Evolutionary conservation across 2,329 filamentous ascomycete genomes (phyloP).

Genomic region (Juglanconis oblonga): DNA sequence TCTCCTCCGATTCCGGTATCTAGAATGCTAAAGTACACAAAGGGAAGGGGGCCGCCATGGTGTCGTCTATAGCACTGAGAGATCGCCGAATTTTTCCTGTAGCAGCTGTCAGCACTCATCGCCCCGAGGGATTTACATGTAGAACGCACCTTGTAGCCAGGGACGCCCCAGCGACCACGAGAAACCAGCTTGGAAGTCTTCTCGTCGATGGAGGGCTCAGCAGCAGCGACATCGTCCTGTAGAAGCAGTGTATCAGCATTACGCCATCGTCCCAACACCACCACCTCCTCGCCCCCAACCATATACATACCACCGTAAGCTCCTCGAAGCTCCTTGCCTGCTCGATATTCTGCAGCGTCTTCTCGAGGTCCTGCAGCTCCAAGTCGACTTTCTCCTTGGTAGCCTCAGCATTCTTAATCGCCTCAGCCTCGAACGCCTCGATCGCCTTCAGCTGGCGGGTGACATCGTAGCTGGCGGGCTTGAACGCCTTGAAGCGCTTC

Average conservation of each 20-base stretch:
- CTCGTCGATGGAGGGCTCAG: constrained; percentile 95
- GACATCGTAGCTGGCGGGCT: constrained; percentile 91
- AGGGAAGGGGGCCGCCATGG: constrained; percentile 41
- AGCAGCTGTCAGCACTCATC: constrained; percentile 41
- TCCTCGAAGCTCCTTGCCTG: constrained; percentile 93
- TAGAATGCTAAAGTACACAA: constrained; percentile 71
- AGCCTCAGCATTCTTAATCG: constrained; percentile 92
- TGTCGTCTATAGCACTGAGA: constrained; percentile 79
- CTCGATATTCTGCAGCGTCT: constrained; percentile 97
- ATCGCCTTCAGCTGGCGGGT: constrained; percentile 94
- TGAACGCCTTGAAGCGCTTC: constrained; percentile 88
- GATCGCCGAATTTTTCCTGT: constrained; percentile 98
- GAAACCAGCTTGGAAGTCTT: constrained; percentile 92
- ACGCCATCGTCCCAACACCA: neutral
- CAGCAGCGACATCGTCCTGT: constrained; percentile 90
- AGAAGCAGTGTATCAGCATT: constrained; percentile 28
- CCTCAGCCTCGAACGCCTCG: constrained; percentile 95
- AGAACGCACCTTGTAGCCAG: constrained; percentile 89
- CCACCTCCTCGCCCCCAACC: constrained; percentile 13
- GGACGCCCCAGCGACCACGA: constrained; percentile 97
- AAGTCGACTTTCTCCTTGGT: constrained; percentile 95
- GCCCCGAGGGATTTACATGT: neutral
- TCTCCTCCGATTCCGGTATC: constrained; percentile 46
- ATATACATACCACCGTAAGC: constrained; percentile 83
- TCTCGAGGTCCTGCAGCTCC: constrained; percentile 89